Evolutionary conservation across 2,329 filamentous ascomycete species (phyloP).

Genomic region (Leptographium radiaticola): DNA sequence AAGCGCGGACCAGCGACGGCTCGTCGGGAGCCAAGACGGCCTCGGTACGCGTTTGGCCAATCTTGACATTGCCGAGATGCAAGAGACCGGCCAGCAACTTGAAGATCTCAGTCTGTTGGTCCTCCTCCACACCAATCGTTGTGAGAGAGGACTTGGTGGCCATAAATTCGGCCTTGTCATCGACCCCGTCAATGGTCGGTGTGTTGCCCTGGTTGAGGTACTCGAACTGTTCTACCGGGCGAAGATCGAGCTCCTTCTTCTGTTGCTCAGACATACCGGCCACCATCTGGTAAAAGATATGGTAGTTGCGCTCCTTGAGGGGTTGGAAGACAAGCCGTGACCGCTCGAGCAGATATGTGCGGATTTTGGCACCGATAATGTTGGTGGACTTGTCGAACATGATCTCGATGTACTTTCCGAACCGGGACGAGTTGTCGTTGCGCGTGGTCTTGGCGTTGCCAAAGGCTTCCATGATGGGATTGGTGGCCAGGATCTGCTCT

Average conservation of each 20-base stretch:
- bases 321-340: constrained; percentile 96
- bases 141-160: constrained; percentile 76
- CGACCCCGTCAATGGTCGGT: constrained; percentile 82
- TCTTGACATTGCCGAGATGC: constrained; percentile 94
- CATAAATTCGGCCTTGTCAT: constrained; percentile 87
- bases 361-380: constrained; percentile 95
- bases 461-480: constrained; percentile 99
- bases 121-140: constrained; percentile 69
- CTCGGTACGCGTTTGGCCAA: constrained; percentile 78
- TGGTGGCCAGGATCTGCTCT: constrained; percentile 94
- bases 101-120: constrained; percentile 76
- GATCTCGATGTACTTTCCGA: constrained; percentile 99
- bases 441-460: constrained; percentile 99
- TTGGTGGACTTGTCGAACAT: constrained; percentile 94
- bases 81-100: constrained; percentile 78
- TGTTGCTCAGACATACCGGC: constrained; percentile 81
- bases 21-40: constrained; percentile 72
- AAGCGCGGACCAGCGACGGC: constrained; percentile 69
- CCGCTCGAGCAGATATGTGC: constrained; percentile 88
- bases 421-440: constrained; percentile 97
- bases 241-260: constrained; percentile 63
- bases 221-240: constrained; percentile 81
- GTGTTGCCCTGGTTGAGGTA: constrained; percentile 93
- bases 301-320: constrained; percentile 94
- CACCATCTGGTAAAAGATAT: constrained; percentile 96